phyloP scores from a whole-genome alignment of 257 asterid genomes.

The Nicotiana paniculata region DNA sequence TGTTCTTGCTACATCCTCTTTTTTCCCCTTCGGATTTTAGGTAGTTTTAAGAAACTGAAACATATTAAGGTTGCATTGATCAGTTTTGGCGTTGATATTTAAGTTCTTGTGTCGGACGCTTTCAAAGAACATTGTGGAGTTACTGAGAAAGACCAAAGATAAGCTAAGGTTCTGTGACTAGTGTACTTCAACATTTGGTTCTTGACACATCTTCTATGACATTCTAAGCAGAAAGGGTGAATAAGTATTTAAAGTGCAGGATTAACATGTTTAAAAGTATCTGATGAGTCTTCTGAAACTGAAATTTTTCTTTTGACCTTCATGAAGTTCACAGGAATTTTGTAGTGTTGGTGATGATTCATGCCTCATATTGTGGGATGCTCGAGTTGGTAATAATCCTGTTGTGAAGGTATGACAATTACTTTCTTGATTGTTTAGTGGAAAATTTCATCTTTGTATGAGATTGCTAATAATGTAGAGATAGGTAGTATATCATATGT shows the following conservation, averaged over 20 bases:
- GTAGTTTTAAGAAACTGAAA: neutral
- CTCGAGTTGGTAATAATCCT: conserved; percentile 67
- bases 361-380: conserved; percentile 94
- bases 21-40: neutral
- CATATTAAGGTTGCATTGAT: neutral
- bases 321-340: conserved; percentile 85
- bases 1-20: neutral
- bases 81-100: neutral
- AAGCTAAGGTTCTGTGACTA: neutral
- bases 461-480: neutral
- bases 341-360: conserved; percentile 99
- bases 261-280: conserved; percentile 8
- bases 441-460: neutral
- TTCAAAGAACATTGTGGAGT: neutral
- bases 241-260: neutral
- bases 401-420: conserved; percentile 53
- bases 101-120: neutral
- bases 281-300: conserved; percentile 17
- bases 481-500: neutral
- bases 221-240: neutral
- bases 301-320: conserved; percentile 12
- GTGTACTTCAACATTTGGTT: neutral
- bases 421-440: neutral
- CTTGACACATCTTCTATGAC: neutral
- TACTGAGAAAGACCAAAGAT: neutral